A percentile compares a stretch with the other conserved stretches of the same genome.
Evolutionary conservation across 768 basidiomycete genomes (phyloP).

Genomic region (Russula vinacea): DNA sequence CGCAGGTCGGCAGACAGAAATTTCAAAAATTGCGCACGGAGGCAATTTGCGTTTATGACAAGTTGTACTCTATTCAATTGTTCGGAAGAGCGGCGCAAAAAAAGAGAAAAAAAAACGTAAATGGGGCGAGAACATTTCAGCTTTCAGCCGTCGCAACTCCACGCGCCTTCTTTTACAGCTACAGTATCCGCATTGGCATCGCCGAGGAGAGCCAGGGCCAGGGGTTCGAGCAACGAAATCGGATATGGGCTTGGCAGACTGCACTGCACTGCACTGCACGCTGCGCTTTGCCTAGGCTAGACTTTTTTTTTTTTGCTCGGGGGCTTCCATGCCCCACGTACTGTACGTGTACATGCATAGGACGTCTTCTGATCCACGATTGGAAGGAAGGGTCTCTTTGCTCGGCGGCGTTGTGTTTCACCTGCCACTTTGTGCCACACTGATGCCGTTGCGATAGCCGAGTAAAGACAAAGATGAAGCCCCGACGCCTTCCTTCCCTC

Average conservation of each 20-base stretch:
- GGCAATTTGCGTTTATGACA: not conserved
- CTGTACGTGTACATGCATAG: not conserved
- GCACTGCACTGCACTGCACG: not conserved
- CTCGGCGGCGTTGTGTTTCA: not conserved
- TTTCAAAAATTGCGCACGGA: not conserved
- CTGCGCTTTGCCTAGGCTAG: too few relatives aligned
- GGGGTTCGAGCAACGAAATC: too few relatives aligned
- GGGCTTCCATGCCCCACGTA: not conserved
- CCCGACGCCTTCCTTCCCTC: too few relatives aligned
- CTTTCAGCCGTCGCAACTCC: not conserved
- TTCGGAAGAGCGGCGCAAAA: too few relatives aligned
- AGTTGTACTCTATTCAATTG: too few relatives aligned
- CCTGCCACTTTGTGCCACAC: not conserved
- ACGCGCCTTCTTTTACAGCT: not conserved
- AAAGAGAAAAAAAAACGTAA: too few relatives aligned
- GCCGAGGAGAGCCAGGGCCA: too few relatives aligned
- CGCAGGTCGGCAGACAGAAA: not conserved
- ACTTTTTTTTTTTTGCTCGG: too few relatives aligned
- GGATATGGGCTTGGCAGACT: not conserved
- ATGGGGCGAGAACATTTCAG: not conserved
- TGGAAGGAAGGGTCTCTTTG: not conserved
- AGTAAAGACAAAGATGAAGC: constrained; percentile 1
- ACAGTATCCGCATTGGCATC: too few relatives aligned
- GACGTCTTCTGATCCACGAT: not conserved
- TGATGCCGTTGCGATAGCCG: not conserved